phyloP scores from a whole-genome alignment of 805 yeast genomes.

The Monosporozyma aerobia region DNA sequence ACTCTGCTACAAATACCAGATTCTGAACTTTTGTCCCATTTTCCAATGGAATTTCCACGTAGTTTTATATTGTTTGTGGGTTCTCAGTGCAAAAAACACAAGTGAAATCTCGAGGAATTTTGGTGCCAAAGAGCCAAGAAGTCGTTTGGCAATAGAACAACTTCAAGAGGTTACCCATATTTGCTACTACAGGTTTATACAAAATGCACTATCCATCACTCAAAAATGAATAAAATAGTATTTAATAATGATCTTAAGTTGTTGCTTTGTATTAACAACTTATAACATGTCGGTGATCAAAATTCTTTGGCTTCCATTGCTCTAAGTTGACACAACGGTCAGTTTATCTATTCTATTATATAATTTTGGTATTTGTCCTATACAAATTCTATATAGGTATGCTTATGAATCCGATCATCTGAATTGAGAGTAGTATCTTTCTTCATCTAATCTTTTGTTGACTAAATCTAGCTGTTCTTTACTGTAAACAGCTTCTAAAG shows the following conservation, averaged over 20 bases:
- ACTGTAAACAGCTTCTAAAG: conserved; percentile 53
- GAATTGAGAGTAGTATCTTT: conserved; percentile 57
- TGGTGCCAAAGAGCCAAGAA: neutral
- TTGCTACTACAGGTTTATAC: neutral
- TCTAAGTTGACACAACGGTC: neutral
- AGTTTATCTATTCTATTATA: neutral
- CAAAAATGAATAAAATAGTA: too few species aligned
- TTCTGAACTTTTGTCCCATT: neutral
- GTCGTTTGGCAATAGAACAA: too few species aligned
- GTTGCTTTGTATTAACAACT: too few species aligned
- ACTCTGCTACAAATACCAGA: neutral
- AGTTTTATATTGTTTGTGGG: neutral
- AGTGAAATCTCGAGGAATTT: neutral
- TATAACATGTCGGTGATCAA: too few species aligned
- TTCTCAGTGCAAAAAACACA: neutral
- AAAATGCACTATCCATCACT: too few species aligned
- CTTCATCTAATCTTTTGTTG: conserved; percentile 61
- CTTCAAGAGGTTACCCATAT: too few species aligned
- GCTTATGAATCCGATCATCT: conserved; percentile 7
- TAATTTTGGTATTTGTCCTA: neutral
- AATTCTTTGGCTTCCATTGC: neutral
- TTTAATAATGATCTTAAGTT: too few species aligned
- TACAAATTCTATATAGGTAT: neutral
- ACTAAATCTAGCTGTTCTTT: conserved; percentile 49
- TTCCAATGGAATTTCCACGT: conserved; percentile 1